Percentiles rank a stretch among this genome's conserved stretches.
Evolutionary conservation across 371 early-diverging fungal species (phyloP).

Genomic region (Smittium culicis): DNA sequence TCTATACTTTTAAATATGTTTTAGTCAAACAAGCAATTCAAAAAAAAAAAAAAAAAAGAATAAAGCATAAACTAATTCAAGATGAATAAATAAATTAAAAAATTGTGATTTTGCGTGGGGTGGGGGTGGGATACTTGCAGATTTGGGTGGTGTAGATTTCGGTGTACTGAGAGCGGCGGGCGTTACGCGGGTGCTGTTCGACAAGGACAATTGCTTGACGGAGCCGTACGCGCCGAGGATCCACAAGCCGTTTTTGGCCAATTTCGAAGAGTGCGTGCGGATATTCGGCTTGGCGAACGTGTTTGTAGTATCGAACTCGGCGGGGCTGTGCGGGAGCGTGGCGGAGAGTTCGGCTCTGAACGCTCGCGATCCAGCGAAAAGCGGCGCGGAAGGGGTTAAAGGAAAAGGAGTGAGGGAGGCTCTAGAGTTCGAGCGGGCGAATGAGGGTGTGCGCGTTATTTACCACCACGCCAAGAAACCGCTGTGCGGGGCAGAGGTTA

Average conservation of each 20-base stretch:
- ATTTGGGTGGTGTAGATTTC: constrained; percentile 57
- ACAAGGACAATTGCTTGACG: constrained; percentile 90
- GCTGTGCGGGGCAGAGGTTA: constrained; percentile 46
- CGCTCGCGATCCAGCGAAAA: no score
- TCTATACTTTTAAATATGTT: not conserved
- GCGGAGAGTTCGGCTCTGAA: no score
- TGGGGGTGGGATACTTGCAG: constrained; percentile 23
- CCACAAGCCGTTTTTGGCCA: constrained; percentile 51
- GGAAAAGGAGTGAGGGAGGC: constrained; percentile 12
- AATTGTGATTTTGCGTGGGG: not conserved
- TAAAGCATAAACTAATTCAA: not conserved
- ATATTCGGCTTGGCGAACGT: constrained; percentile 48
- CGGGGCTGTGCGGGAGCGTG: no score
- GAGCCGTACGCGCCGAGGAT: constrained; percentile 59
- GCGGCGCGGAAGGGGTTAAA: not conserved
- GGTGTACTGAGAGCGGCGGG: constrained; percentile 39
- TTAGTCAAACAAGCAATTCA: not conserved
- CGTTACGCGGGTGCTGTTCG: constrained; percentile 60
- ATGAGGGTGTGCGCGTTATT: constrained; percentile 40
- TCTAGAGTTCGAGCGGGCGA: constrained; percentile 34
- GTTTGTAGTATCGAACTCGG: constrained; percentile 83
- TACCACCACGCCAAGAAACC: constrained; percentile 66
- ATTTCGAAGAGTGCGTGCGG: constrained; percentile 52
- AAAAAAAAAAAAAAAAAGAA: not conserved
- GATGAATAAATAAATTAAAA: not conserved